phyloP scores from a whole-genome alignment of 208 protist genomes.

The Naegleria gruberi region DNA sequence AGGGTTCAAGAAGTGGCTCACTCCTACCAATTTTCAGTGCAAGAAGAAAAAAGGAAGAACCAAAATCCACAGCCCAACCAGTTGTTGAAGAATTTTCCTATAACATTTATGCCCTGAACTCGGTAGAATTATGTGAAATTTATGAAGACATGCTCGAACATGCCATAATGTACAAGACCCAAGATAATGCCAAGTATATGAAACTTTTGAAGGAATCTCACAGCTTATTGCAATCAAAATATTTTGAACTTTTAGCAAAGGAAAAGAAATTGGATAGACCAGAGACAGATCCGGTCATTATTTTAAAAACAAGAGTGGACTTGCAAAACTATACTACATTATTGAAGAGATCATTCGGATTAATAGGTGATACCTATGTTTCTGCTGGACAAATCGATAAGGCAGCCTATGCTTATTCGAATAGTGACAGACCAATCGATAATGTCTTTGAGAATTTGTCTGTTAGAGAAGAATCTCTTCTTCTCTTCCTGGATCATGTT shows the following conservation, averaged over 20 bases:
- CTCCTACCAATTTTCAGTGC: neutral
- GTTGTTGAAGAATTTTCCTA: neutral
- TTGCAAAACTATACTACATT: neutral
- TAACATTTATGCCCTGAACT: neutral
- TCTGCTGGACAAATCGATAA: neutral
- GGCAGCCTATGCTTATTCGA: neutral
- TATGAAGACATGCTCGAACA: slow-evolving; percentile 8
- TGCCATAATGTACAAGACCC: neutral
- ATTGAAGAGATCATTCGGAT: neutral
- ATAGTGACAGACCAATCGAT: neutral
- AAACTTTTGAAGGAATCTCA: neutral
- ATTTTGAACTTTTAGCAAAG: neutral
- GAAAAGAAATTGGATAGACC: neutral
- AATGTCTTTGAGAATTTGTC: neutral
- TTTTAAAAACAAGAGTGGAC: neutral
- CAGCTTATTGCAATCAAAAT: slow-evolving; percentile 7
- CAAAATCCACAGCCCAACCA: neutral
- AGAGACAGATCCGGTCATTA: neutral
- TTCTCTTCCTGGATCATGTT: neutral
- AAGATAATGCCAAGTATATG: neutral
- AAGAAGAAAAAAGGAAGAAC: neutral
- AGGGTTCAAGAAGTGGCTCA: neutral
- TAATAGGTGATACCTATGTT: neutral
- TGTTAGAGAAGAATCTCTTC: neutral
- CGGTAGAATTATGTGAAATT: neutral